Base-by-base conservation (phyloP, 179 eudicot genomes). In the Camellia oleifera region DNA sequence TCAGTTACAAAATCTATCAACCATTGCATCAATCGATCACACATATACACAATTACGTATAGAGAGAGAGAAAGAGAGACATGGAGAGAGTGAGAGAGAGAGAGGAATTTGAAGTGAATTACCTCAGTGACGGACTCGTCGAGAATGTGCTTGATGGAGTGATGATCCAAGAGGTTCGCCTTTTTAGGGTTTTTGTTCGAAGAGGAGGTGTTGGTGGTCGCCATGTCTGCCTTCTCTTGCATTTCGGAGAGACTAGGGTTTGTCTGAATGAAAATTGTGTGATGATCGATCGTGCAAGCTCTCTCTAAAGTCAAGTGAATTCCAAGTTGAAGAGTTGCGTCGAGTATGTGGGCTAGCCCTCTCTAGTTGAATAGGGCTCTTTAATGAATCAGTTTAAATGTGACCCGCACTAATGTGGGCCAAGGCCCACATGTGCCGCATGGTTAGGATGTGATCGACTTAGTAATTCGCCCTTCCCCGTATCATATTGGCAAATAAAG, bases 91-190 rank as follows among this genome's bases (percentile, higher is more conserved):
- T 26, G 2, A 72, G 15, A 20, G 11, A 72, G 13, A 15, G 1
- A n/a, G 26, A 13, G 50, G 53, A 15, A 45, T 69, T 7, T 69
- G 8, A 44, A 63, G 52, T 3, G n/a, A 32, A 54, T 17, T 45
- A 90, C 94, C 92, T 91, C 97, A 15, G 87, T 80, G 78, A 87
- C 93, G 42, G 91, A 87, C 74, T 93, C 96, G 48, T 94, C 97
- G 69, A 91, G 91, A 40, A 90, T 56, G 88, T 88, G 87, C 64
- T 94, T 94, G 85, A 95, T 85, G 11, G 96, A 91, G 80, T 87
- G 79, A 69, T 91, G 97, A 88, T 95, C 95, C 70, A 93, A 80
- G 17, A 92, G 85, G 72, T 95, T 95, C 7, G 89, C 82, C 81
- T 93, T 92, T 60, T 89, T 93, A 80, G 97, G 92, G 84, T 72